Base-by-base conservation (phyloP, 495 filamentous ascomycete genomes). In the Corynascus novoguineensis region DNA sequence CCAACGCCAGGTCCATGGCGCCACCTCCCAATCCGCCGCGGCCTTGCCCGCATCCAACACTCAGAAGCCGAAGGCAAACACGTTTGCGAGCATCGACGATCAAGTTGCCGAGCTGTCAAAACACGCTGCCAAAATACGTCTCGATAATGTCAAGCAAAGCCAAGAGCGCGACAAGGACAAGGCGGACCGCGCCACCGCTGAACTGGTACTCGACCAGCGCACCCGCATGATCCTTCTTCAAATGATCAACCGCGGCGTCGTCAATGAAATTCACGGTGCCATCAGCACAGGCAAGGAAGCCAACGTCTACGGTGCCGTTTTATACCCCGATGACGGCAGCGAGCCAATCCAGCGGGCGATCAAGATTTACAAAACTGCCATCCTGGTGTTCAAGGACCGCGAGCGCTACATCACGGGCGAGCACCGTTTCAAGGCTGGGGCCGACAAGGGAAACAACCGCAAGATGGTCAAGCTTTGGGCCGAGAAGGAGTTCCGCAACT, bases 391-490 rank as follows among this genome's bases (percentile, higher is more conserved):
- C 82, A 97, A 98, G 74, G 92, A 97, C 72, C 82, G 93, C 40
- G 90, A 96, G 65, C 87, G 88, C 59, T 98, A 98, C 67, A 89
- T 97, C 32, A 86, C 85, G 1, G 93, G 95, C 53, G 93, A 97
- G 69, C 89, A 90, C 71, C 78, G 95, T 29, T 78, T 79, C 65
- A 75, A 76, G 56, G 74, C 80, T 44, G 92, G 91, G 34, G 90
- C 90, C 71, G 92, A 89, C 72, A 97, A 97, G 77, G 86, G 83
- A 56, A 92, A 87, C 72, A 93, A 89, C 71, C 82, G 91, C 4
- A 88, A 90, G 46, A 97, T 96, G 92, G 92, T 98, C 49, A 93
- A 96, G 70, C 73, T 96, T 41, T 98, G 93, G 93, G 93, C 95
- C 4, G 92, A 97, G 73, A 98, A 98, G 73, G 93, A 98, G 70